These are phyloP conservation scores for Colletotrichum tofieldiae DNA, from an alignment of 2,329 filamentous ascomycete species.

Conservation along the genomic window DNA sequence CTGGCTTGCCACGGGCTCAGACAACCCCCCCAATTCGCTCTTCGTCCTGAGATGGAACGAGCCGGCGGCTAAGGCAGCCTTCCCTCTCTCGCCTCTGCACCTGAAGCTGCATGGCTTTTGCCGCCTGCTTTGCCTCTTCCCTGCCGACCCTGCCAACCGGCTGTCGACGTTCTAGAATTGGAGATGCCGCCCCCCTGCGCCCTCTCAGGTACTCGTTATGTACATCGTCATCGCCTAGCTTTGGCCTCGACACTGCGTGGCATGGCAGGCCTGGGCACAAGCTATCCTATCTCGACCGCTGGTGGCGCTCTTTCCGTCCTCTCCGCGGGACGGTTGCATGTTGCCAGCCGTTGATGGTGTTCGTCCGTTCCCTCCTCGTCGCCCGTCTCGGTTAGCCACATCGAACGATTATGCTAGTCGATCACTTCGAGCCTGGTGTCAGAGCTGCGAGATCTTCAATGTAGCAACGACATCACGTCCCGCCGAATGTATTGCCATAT, in stretches of 20 bases:
- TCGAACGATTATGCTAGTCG: constrained; percentile 25
- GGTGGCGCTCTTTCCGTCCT: constrained; percentile 25
- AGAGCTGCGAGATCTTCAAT: constrained; percentile 27
- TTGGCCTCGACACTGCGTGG: constrained; percentile 3
- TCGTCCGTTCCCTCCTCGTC: constrained; percentile 4
- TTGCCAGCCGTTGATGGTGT: constrained; percentile 14
- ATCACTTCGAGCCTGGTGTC: constrained; percentile 19
- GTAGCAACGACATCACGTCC: constrained; percentile 3
- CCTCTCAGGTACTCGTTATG: constrained; percentile 12
- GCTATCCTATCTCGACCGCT: constrained; percentile 15
- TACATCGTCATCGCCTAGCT: constrained; percentile 22
- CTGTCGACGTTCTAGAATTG: constrained; percentile 35
- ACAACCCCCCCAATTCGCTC: neutral
- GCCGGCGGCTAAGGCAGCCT: neutral
- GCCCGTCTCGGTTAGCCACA: constrained; percentile 13
- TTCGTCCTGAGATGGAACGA: constrained; percentile 2
- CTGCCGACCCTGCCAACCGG: constrained; percentile 28
- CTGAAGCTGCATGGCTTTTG: constrained; percentile 21
- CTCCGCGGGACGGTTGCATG: constrained; percentile 29
- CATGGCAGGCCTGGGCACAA: constrained; percentile 5
- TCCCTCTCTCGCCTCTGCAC: constrained; percentile 6
- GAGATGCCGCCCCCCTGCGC: constrained; percentile 16
- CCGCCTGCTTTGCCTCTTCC: constrained; percentile 35
- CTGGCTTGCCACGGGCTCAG: neutral
- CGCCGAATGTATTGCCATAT: neutral